Evolutionary conservation across 2,329 filamentous ascomycete species (phyloP), one percentile per base, ranked within the genome.

Genomic region (Coniochaeta ligniaria): DNA sequence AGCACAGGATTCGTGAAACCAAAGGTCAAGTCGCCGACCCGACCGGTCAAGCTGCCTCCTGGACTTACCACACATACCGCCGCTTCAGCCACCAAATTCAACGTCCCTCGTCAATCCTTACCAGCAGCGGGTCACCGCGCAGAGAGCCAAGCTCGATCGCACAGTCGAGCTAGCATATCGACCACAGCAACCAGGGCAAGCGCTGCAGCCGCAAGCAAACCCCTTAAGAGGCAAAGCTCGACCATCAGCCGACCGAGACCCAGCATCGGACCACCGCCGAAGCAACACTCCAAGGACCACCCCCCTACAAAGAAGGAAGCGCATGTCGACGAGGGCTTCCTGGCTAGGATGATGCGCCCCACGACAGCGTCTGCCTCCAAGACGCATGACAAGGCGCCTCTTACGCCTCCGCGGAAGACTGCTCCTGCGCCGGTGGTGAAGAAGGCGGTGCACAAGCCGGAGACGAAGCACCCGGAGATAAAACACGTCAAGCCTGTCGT

Each of bases 331-430:
- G 87, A 90, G 65, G 75, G 85, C 16, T 93, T 93, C 73, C 75
- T 93, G 28, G 89, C 88, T n/a, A 84, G 90, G 59, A 92, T 93
- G 89, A 92, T 88, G 85, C 80, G 89, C 45, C 90, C 90, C 2
- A 93, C 90, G 0, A 83, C 88, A 52, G 79, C 84, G 24, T 91
- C 87, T 6, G 81, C 87, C 9, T 86, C 80, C 64, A 92, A 91
- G 74, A 82, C 83, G 0, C 77, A 83, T 2, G 88, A 90, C 6
- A 91, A 90, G 74, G 71, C 71, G 1, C 74, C 78, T 1, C 64
- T 74, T 0, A 82, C 82, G 0, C 81, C 83, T 2, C 81, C 82
- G 0, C 74, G 76, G 60, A 82, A 76, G 64, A 62, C 68, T 0
- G 59, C 68, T 1, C 60, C 60, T 11, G 16, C 58, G 58, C 14